phyloP scores from a whole-genome alignment of 257 asterid genomes.

The Plectranthus barbatus region DNA sequence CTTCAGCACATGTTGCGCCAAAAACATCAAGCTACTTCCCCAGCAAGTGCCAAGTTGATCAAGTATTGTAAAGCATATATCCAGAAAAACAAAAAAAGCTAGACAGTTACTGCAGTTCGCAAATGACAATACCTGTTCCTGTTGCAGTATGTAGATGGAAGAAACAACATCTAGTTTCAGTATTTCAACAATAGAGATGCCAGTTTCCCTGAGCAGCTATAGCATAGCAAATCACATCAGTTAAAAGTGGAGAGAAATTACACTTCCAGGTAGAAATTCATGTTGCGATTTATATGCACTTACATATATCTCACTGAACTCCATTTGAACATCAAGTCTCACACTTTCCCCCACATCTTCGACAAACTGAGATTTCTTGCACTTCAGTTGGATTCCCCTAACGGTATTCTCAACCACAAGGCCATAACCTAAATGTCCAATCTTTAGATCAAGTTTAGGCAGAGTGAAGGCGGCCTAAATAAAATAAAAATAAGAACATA shows the following conservation, averaged over 20 bases:
- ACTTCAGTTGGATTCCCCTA: slow-evolving; percentile 79
- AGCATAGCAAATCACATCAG: slow-evolving; percentile 30
- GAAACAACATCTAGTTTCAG: slow-evolving; percentile 74
- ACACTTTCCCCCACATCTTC: slow-evolving; percentile 76
- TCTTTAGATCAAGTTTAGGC: slow-evolving; percentile 72
- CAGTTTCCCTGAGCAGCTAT: slow-evolving; percentile 84
- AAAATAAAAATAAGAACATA: too few relatives aligned
- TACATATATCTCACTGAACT: slow-evolving; percentile 94
- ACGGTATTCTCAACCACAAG: slow-evolving; percentile 68
- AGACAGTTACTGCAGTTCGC: background rate
- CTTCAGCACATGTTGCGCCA: background rate
- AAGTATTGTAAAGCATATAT: slow-evolving; percentile 4
- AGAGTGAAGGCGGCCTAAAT: slow-evolving; percentile 80
- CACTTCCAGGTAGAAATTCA: slow-evolving; percentile 6
- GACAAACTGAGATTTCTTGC: slow-evolving; percentile 57
- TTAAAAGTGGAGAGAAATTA: slow-evolving; percentile 17
- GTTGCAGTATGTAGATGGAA: slow-evolving; percentile 63
- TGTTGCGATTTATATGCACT: slow-evolving; percentile 23
- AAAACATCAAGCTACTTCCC: background rate
- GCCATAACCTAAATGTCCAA: slow-evolving; percentile 56
- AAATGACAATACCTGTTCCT: slow-evolving; percentile 54
- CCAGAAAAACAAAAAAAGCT: background rate
- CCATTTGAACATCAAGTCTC: slow-evolving; percentile 72
- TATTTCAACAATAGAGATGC: slow-evolving; percentile 82
- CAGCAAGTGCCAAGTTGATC: background rate